Base-by-base conservation (phyloP, 139 green algal genomes). In the Picochlorum sp. region DNA sequence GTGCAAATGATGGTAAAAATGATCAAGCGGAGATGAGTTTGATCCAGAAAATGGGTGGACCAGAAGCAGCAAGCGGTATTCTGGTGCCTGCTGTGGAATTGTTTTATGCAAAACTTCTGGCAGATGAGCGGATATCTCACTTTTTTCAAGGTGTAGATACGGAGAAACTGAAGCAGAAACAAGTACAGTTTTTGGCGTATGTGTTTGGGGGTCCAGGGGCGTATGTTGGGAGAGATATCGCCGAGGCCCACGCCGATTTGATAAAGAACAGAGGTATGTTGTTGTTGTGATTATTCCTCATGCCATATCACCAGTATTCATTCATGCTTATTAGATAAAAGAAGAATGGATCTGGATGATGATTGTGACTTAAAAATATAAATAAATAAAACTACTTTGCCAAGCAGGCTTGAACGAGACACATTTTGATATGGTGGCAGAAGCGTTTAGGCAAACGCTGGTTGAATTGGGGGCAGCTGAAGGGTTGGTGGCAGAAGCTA, bases 341-440 rank as follows among this genome's bases (percentile, higher is more conserved):
- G n/a, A n/a, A n/a, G n/a, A n/a, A n/a, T n/a, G n/a, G n/a, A n/a
- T n/a, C n/a, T n/a, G n/a, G n/a, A n/a, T n/a, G n/a, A n/a, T n/a
- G n/a, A n/a, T n/a, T n/a, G n/a, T n/a, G n/a, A n/a, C n/a, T n/a
- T n/a, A n/a, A n/a, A n/a, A n/a, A n/a, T n/a, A n/a, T n/a, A n/a
- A n/a, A n/a, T n/a, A n/a, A n/a, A n/a, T 33, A 9, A 31, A 37
- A 24, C 12, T 12, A 24, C 10, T 33, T 24, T 9, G 47, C n/a
- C n/a, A n/a, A n/a, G n/a, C n/a, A n/a, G n/a, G n/a, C 5, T 61
- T 61, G 55, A 61, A 61, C 33, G 55, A 61, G 22, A 9, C 16
- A 13, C 55, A 61, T 51, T 61, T 61, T 26, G 55, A 61, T 16
- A 20, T 61, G 2, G 55, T 61, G 2, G 55, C 55, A 20, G 31